Conservation (phyloP, 2,329 filamentous ascomycete genomes). For the Sporothrix variecibatus region DNA sequence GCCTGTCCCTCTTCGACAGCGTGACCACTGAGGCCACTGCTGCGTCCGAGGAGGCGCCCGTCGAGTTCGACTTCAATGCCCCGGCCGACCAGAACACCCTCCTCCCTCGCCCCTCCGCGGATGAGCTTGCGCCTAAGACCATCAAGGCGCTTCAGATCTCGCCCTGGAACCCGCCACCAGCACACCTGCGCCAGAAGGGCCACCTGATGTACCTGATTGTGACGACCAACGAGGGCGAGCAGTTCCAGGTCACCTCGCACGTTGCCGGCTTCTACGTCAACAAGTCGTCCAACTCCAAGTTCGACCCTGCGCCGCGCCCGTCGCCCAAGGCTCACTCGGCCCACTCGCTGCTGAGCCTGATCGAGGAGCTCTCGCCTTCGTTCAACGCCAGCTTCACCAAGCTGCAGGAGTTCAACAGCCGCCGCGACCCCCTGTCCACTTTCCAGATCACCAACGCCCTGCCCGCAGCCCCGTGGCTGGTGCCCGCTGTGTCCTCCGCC, state of each 20-base stretch:
- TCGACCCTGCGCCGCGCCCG: slow-evolving; percentile 81
- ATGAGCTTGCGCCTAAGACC: slow-evolving; percentile 72
- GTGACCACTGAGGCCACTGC: slow-evolving; percentile 55
- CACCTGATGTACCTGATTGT: slow-evolving; percentile 89
- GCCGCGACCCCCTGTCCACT: slow-evolving; percentile 83
- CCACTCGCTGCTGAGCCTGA: slow-evolving; percentile 82
- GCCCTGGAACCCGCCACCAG: slow-evolving; percentile 94
- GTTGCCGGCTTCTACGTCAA: slow-evolving; percentile 97
- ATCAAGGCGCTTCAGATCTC: slow-evolving; percentile 87
- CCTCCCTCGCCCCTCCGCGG: slow-evolving; percentile 64
- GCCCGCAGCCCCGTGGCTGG: slow-evolving; percentile 88
- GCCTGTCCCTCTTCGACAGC: slow-evolving; percentile 82
- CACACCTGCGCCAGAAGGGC: slow-evolving; percentile 85
- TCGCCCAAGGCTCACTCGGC: slow-evolving; percentile 76
- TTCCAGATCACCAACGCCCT: slow-evolving; percentile 97
- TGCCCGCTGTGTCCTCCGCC: slow-evolving; percentile 66
- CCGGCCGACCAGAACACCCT: slow-evolving; percentile 69
- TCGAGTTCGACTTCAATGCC: slow-evolving; percentile 75
- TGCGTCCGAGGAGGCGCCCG: slow-evolving; percentile 42
- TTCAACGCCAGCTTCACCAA: slow-evolving; percentile 75
- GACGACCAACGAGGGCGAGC: slow-evolving; percentile 91
- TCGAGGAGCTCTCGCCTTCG: slow-evolving; percentile 77
- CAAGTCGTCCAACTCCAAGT: slow-evolving; percentile 92
- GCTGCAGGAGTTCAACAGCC: slow-evolving; percentile 81
- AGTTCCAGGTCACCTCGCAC: slow-evolving; percentile 89